Evolutionary conservation across 1,284 basidiomycete species (phyloP).

Genomic region (Phylloporus sp.): DNA sequence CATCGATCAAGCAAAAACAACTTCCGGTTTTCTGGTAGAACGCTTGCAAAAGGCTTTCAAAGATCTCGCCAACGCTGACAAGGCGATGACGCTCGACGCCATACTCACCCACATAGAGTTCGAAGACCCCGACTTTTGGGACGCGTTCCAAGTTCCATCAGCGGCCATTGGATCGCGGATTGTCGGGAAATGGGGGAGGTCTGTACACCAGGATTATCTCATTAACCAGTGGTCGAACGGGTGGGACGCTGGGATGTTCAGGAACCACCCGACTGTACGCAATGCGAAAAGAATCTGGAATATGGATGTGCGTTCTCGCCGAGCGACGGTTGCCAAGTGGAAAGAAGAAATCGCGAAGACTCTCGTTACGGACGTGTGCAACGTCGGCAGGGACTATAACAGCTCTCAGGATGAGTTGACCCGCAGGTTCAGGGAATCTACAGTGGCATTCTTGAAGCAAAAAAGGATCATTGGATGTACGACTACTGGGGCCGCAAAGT

Average conservation of each 20-base stretch:
- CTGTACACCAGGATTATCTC: slow-evolving; percentile 49
- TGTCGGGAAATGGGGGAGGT: slow-evolving; percentile 50
- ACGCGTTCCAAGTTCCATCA: slow-evolving; percentile 57
- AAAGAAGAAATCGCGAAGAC: slow-evolving; percentile 47
- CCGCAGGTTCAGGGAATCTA: slow-evolving; percentile 46
- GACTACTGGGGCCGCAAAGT: slow-evolving; percentile 71
- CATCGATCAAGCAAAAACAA: slow-evolving; percentile 47
- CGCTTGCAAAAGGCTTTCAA: slow-evolving; percentile 45
- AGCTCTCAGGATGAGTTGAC: slow-evolving; percentile 45
- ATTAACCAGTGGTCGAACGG: slow-evolving; percentile 56
- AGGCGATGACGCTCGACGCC: slow-evolving; percentile 31
- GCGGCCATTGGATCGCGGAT: slow-evolving; percentile 49
- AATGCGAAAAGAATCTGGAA: slow-evolving; percentile 51
- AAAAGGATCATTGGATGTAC: slow-evolving; percentile 72
- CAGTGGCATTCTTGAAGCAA: slow-evolving; percentile 42
- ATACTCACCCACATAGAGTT: slow-evolving; percentile 55
- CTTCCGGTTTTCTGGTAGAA: slow-evolving; percentile 30
- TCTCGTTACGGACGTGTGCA: slow-evolving; percentile 46
- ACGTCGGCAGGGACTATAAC: slow-evolving; percentile 53
- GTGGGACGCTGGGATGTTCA: slow-evolving; percentile 52
- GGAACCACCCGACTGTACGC: slow-evolving; percentile 34
- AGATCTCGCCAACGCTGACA: slow-evolving; percentile 35
- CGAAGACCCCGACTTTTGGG: slow-evolving; percentile 50
- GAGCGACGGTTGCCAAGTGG: slow-evolving; percentile 49
- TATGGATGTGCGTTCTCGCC: slow-evolving; percentile 48